Conservation (phyloP, 306 rosid species). For the Vigna mungo region DNA sequence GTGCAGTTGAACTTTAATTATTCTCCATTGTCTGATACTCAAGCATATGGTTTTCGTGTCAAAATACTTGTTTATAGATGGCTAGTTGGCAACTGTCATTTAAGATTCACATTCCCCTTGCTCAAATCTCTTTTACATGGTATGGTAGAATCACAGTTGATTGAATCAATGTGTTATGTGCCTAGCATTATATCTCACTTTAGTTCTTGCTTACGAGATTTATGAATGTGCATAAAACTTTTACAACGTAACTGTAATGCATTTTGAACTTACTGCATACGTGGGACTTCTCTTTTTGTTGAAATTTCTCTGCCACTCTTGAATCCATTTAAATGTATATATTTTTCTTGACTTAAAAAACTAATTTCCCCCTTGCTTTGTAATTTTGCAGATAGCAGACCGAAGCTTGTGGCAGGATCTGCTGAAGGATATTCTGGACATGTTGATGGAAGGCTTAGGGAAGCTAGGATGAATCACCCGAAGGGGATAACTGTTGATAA, state of each 20-base stretch:
- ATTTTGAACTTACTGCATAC: background rate
- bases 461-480: constrained; percentile 88
- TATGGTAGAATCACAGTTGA: background rate
- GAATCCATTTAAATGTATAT: constrained; percentile 7
- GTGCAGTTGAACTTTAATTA: background rate
- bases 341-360: constrained; percentile 26
- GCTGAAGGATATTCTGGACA: constrained; percentile 88
- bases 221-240: background rate
- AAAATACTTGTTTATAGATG: constrained; percentile 2
- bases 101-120: background rate
- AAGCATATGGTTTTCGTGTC: background rate
- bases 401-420: constrained; percentile 83
- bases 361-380: constrained; percentile 25
- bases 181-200: constrained; percentile 17
- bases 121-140: background rate
- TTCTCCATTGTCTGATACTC: constrained; percentile 1
- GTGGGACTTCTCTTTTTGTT: background rate
- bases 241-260: background rate
- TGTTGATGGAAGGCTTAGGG: constrained; percentile 82
- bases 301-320: constrained; percentile 2
- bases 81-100: background rate
- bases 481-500: constrained; percentile 90
- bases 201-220: constrained; percentile 28
- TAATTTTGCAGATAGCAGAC: constrained; percentile 78
- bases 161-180: constrained; percentile 17